A percentile compares a stretch with the other conserved stretches of the same genome.
Evolutionary conservation across 2,329 filamentous ascomycete species (phyloP).

Genomic region (Cercospora zeina): DNA sequence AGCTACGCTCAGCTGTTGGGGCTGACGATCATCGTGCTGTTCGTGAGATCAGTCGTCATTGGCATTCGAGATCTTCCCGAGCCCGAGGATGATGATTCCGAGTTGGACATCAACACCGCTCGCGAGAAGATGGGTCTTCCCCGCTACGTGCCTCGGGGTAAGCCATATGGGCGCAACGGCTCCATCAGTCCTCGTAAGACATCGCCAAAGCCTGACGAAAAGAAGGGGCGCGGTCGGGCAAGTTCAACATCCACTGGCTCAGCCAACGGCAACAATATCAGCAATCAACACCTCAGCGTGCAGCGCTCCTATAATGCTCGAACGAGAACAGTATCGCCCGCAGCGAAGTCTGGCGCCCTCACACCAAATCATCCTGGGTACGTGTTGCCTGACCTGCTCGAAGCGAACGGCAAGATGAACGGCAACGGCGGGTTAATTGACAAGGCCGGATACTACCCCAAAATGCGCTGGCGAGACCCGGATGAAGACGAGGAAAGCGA

Average conservation of each 20-base stretch:
- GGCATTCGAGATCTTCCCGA: conserved; percentile 30
- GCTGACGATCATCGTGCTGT: conserved; percentile 53
- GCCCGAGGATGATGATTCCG: conserved; percentile 18
- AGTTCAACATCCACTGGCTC: conserved; percentile 40
- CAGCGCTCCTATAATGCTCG: conserved; percentile 38
- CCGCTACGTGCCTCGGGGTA: conserved; percentile 11
- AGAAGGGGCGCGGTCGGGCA: conserved; percentile 36
- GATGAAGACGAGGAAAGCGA: conserved; percentile 38
- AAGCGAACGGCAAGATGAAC: conserved; percentile 34
- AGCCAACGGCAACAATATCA: conserved; percentile 24
- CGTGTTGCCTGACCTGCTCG: conserved; percentile 21
- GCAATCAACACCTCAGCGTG: conserved; percentile 33
- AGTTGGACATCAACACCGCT: conserved; percentile 17
- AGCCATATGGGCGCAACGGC: conserved; percentile 30
- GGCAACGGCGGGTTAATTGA: conserved; percentile 38
- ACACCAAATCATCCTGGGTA: conserved; percentile 17
- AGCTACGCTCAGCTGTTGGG: conserved; percentile 68
- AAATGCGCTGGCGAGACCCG: conserved; percentile 37
- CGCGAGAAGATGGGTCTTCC: conserved; percentile 18
- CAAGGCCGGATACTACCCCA: conserved; percentile 46
- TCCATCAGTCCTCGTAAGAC: conserved; percentile 30
- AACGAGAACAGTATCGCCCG: conserved; percentile 45
- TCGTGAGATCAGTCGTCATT: conserved; percentile 48
- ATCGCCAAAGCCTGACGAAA: conserved; percentile 24
- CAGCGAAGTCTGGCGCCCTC: conserved; percentile 37